Evolutionary conservation across 805 yeast genomes (phyloP), one percentile per base, ranked within the genome.

Genomic region (Wickerhamiella bombiphila): DNA sequence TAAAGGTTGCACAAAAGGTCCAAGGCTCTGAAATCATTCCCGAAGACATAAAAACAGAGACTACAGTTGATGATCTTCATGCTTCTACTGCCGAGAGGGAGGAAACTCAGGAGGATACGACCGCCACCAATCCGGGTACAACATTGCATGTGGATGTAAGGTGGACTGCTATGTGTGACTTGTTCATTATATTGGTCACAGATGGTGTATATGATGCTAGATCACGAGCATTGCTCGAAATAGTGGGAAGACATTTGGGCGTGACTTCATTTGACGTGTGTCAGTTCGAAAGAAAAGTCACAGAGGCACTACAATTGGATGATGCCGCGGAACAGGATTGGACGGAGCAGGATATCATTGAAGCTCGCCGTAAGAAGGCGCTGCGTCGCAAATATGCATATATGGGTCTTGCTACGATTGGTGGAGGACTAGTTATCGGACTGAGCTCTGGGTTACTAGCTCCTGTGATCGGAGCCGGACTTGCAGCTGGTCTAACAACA

Each of bases 381-480:
- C 69, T 67, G 45, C 72, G 69, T 45, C 76, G 68, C 52, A 76
- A 86, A 52, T 62, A 82, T 55, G 77, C 83, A 37, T 85, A 81
- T 51, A 80, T 91, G 44, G 99, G 97, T 1, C 61, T 91, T 35
- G 99, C 99, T 0, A 91, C 97, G 5, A 68, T 86, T 13, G 97
- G 97, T 21, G 99, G 99, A 2, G 86, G 94, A 1, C 63, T 91
- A 17, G 94, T 91, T 1, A 71, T 91, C 41, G 99, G 99, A 2
- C 63, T 91, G 15, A 82, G 95, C 42, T 97, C 94, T 6, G 99
- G 99, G 5, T 59, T 91, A 32, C 61, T 91, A 32, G 98, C 98
- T 0, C 99, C 99, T 0, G 94, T 93, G 2, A 93, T 91, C 51
- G 97, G 97, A 36, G 97, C 97, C 1, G 99, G 99, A 51, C 54